phyloP scores from a whole-genome alignment of 177 flowering plant species.

The Vitis hybrid region DNA sequence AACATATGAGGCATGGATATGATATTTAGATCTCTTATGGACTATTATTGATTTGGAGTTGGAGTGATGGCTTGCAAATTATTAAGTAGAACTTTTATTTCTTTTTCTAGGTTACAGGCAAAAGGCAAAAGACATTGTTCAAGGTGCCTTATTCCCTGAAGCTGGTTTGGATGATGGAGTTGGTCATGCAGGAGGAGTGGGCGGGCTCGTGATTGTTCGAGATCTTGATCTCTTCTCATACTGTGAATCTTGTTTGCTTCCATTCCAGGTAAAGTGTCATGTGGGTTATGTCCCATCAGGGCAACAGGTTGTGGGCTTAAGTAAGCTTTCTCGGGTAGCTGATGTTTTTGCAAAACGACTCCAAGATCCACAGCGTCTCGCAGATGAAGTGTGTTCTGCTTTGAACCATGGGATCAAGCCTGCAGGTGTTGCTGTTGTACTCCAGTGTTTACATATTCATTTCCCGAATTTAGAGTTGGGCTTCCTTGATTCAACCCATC shows the following conservation, averaged over 20 bases:
- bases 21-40: not conserved
- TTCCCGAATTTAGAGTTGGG: slow-evolving; percentile 48
- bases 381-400: slow-evolving; percentile 73
- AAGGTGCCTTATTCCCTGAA: slow-evolving; percentile 90
- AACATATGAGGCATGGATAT: no score
- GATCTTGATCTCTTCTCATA: slow-evolving; percentile 86
- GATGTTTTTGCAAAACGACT: slow-evolving; percentile 90
- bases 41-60: not conserved
- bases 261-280: slow-evolving; percentile 89
- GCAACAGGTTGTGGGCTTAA: slow-evolving; percentile 78
- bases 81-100: not conserved
- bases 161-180: slow-evolving; percentile 64
- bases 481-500: slow-evolving; percentile 33
- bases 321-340: slow-evolving; percentile 91
- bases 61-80: not conserved
- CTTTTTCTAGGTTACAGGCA: slow-evolving; percentile 62
- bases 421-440: slow-evolving; percentile 81
- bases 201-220: slow-evolving; percentile 88
- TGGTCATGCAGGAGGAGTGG: slow-evolving; percentile 88
- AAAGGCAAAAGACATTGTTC: slow-evolving; percentile 73
- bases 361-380: slow-evolving; percentile 84
- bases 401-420: slow-evolving; percentile 72
- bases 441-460: slow-evolving; percentile 76
- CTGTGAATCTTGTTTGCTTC: slow-evolving; percentile 93
- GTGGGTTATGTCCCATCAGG: slow-evolving; percentile 92